Percentiles rank a stretch among this genome's conserved stretches.
These are phyloP conservation scores for Sarcomyxa edulis DNA, from an alignment of 768 basidiomycete species.

Conservation along the genomic window DNA sequence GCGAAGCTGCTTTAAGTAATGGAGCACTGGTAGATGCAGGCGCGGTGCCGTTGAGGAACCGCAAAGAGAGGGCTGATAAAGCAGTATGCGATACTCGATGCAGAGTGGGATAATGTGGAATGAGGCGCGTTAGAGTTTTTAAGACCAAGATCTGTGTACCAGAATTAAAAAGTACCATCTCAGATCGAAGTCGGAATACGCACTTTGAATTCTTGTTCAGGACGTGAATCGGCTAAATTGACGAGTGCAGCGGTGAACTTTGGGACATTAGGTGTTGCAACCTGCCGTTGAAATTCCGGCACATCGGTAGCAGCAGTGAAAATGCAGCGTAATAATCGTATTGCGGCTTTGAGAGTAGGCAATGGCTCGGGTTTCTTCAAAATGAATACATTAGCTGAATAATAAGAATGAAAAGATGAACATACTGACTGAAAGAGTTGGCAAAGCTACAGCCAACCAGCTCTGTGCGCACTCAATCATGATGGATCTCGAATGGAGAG, in stretches of 20 bases:
- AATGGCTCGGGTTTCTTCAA: conserved; percentile 63
- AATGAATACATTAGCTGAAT: conserved; percentile 17
- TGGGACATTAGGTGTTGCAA: conserved; percentile 63
- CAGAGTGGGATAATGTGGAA: conserved; percentile 63
- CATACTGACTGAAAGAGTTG: conserved; percentile 69
- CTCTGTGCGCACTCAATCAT: conserved; percentile 69
- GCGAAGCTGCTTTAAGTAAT: conserved; percentile 44
- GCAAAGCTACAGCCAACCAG: conserved; percentile 65
- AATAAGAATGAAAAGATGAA: conserved; percentile 22
- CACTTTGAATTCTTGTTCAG: conserved; percentile 53
- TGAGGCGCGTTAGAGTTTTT: conserved; percentile 47
- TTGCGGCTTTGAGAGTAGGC: conserved; percentile 55
- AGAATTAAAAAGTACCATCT: neutral
- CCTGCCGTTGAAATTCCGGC: conserved; percentile 81
- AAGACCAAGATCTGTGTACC: conserved; percentile 34
- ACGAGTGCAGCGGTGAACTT: conserved; percentile 64
- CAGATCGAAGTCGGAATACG: conserved; percentile 6
- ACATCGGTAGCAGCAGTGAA: conserved; percentile 55
- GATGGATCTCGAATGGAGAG: conserved; percentile 46
- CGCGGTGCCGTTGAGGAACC: conserved; percentile 50
- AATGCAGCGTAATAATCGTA: conserved; percentile 59
- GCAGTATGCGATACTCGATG: conserved; percentile 50
- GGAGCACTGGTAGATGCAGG: conserved; percentile 32
- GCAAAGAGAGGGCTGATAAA: conserved; percentile 49
- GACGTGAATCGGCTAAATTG: conserved; percentile 45